A percentile compares a stretch with the other conserved stretches of the same genome.
Conservation (phyloP, 2,329 filamentous ascomycete genomes). For the Monosporascus sp. region DNA sequence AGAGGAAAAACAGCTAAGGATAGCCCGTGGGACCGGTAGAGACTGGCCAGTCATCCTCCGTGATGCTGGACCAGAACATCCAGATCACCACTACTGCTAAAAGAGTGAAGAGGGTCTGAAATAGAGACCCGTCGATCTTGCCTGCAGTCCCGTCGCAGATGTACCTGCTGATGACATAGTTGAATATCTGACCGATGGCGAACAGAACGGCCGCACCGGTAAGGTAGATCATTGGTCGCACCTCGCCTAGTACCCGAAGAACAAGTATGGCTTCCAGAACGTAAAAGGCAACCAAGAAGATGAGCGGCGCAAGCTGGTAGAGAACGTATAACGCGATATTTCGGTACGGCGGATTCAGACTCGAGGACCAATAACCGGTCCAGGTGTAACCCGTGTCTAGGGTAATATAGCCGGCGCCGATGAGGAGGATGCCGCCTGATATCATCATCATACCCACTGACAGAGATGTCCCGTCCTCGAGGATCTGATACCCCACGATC, state of each 20-base stretch:
- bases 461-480: conserved; percentile 86
- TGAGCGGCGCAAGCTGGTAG: conserved; percentile 82
- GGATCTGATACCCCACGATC: conserved; percentile 83
- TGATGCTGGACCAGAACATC: conserved; percentile 98
- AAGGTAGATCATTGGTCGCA: conserved; percentile 88
- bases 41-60: conserved; percentile 93
- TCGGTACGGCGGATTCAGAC: conserved; percentile 54
- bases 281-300: conserved; percentile 87
- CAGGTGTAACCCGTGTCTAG: conserved; percentile 87
- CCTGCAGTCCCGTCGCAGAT: conserved; percentile 80
- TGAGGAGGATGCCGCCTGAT: conserved; percentile 68
- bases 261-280: conserved; percentile 80
- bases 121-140: conserved; percentile 88
- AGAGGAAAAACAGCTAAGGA: conserved; percentile 22
- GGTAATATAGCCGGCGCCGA: conserved; percentile 92
- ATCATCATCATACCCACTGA: conserved; percentile 70
- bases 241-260: conserved; percentile 78
- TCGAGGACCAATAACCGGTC: conserved; percentile 71
- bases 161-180: conserved; percentile 87
- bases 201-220: conserved; percentile 71
- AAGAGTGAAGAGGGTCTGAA: conserved; percentile 89
- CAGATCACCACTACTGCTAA: conserved; percentile 78
- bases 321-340: conserved; percentile 88
- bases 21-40: conserved; percentile 34
- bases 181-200: conserved; percentile 89